phyloP scores from a whole-genome alignment of 2,329 filamentous ascomycete species.

The Boeremia exigua region DNA sequence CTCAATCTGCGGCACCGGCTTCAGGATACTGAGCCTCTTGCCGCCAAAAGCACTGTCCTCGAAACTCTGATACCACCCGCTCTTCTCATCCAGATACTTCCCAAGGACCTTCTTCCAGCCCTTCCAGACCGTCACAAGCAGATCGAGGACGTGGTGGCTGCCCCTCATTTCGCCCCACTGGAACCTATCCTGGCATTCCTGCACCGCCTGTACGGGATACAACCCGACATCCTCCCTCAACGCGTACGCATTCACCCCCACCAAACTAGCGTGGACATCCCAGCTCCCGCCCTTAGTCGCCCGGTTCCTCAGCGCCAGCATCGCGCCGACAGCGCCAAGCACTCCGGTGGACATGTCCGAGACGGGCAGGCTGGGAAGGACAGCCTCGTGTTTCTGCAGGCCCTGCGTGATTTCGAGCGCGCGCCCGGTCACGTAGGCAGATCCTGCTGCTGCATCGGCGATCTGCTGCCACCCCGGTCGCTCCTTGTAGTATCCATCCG shows the following conservation, averaged over 20 bases:
- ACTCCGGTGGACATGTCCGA: conserved; percentile 39
- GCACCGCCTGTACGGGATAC: conserved; percentile 34
- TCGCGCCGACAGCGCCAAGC: conserved; percentile 31
- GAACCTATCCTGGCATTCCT: conserved; percentile 34
- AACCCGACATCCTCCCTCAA: conserved; percentile 44
- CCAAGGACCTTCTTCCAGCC: conserved; percentile 37
- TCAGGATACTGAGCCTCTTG: conserved; percentile 31
- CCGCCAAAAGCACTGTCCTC: conserved; percentile 30
- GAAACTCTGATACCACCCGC: conserved; percentile 31
- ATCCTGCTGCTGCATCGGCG: conserved; percentile 47
- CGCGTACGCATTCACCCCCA: conserved; percentile 40
- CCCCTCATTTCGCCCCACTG: conserved; percentile 35
- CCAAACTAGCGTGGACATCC: conserved; percentile 28
- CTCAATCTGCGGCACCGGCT: conserved; percentile 30
- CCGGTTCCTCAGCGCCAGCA: conserved; percentile 33
- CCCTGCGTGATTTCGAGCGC: conserved; percentile 36
- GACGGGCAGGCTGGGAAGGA: conserved; percentile 37
- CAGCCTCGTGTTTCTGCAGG: conserved; percentile 28
- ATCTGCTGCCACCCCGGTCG: conserved; percentile 62
- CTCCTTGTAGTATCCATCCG: conserved; percentile 53
- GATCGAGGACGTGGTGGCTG: conserved; percentile 37
- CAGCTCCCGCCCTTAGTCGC: conserved; percentile 29
- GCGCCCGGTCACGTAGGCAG: conserved; percentile 47
- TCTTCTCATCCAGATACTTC: conserved; percentile 21
- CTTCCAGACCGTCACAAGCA: conserved; percentile 34